Evolutionary conservation across 495 filamentous ascomycete species (phyloP).

Genomic region (Rusavskia elegans): DNA sequence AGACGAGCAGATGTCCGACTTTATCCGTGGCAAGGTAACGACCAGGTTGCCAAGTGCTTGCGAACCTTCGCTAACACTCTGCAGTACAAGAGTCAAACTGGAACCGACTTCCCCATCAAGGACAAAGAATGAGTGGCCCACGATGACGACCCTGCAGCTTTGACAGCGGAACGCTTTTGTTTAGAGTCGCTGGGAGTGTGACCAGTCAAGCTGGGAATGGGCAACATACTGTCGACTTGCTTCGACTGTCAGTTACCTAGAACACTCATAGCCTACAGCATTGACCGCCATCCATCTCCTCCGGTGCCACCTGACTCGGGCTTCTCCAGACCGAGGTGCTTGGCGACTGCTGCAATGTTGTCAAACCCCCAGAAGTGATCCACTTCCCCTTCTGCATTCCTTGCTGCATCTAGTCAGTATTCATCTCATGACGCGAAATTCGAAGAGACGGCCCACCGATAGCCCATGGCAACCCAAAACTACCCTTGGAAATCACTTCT

Average conservation of each 20-base stretch:
- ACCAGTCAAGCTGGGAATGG: too few relatives aligned
- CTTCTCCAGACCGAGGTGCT: constrained; percentile 41
- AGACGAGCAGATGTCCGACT: constrained; percentile 49
- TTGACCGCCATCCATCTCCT: constrained; percentile 29
- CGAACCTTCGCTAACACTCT: neutral
- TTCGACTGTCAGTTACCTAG: neutral
- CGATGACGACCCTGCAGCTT: neutral
- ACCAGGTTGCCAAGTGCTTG: neutral
- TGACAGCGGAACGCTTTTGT: neutral
- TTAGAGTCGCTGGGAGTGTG: too few relatives aligned
- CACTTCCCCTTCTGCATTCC: constrained; percentile 38
- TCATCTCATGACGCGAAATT: neutral
- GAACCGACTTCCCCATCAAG: constrained; percentile 6
- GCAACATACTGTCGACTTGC: neutral
- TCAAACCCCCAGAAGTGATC: constrained; percentile 59
- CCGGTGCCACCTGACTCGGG: constrained; percentile 5
- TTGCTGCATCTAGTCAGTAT: constrained; percentile 14
- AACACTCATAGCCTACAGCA: constrained; percentile 22
- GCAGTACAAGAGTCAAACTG: constrained; percentile 3
- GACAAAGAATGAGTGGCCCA: constrained; percentile 3
- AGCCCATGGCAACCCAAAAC: constrained; percentile 63
- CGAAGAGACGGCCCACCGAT: constrained; percentile 26
- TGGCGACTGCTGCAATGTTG: constrained; percentile 46
- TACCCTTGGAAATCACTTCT: constrained; percentile 38
- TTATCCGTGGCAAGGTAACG: constrained; percentile 30